Evolutionary conservation across 768 basidiomycete genomes (phyloP).

Genomic region (Suillus plorans): DNA sequence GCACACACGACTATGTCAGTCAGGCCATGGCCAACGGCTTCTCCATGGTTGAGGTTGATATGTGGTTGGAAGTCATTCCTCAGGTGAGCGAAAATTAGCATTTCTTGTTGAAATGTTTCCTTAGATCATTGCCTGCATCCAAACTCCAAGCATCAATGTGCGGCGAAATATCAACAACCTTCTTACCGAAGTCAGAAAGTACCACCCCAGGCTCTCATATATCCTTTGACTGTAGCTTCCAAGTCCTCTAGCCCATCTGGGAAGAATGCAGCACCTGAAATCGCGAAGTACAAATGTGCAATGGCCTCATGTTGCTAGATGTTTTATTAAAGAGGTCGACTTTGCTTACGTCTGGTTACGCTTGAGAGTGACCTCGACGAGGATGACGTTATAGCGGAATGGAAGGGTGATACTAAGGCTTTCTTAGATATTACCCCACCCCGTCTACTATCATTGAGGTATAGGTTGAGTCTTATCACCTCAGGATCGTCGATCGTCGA

Average conservation of each 20-base stretch:
- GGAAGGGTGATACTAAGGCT: conserved; percentile 75
- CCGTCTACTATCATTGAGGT: conserved; percentile 8
- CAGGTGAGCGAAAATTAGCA: conserved; percentile 55
- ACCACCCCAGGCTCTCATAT: conserved; percentile 98
- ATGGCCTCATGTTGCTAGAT: conserved; percentile 90
- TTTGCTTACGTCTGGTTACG: conserved; percentile 86
- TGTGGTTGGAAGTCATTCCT: conserved; percentile 98
- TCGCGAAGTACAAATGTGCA: conserved; percentile 66
- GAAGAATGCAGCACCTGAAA: conserved; percentile 71
- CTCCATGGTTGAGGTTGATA: conserved; percentile 88
- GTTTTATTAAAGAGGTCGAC: conserved; percentile 92
- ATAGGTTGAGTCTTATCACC: neutral
- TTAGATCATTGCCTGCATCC: conserved; percentile 97
- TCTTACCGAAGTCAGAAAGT: conserved; percentile 89
- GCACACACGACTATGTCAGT: conserved; percentile 85
- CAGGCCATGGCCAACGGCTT: conserved; percentile 87
- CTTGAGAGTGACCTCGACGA: conserved; percentile 74
- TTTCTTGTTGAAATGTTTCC: neutral
- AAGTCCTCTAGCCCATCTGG: conserved; percentile 88
- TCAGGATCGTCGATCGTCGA: conserved; percentile 50
- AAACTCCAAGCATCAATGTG: conserved; percentile 87
- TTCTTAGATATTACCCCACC: conserved; percentile 65
- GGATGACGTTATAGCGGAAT: conserved; percentile 82
- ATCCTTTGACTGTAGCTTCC: conserved; percentile 92
- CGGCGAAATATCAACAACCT: conserved; percentile 87